These are phyloP conservation scores for Pseudogymnoascus sp. DNA, from an alignment of 2,329 filamentous ascomycete species.

Conservation along the genomic window DNA sequence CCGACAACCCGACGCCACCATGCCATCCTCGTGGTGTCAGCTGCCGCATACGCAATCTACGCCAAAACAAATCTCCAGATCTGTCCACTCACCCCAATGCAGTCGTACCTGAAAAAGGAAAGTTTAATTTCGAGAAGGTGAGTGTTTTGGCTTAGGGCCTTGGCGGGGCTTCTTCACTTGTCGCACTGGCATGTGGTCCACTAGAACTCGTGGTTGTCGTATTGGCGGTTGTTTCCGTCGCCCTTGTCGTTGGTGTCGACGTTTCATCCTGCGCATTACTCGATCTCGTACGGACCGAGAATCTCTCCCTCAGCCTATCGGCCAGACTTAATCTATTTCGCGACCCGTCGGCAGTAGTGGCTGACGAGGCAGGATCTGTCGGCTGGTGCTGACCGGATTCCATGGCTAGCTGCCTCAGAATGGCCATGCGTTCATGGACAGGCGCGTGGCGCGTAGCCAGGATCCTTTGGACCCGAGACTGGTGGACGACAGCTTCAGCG, in stretches of 20 bases:
- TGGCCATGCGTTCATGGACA: conserved; percentile 53
- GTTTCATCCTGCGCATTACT: not conserved
- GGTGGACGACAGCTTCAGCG: conserved; percentile 3
- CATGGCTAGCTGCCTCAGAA: conserved; percentile 42
- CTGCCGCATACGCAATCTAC: not conserved
- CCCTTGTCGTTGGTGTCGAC: not conserved
- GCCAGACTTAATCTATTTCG: not conserved
- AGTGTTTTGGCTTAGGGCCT: not conserved
- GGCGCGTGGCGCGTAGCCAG: conserved; percentile 46
- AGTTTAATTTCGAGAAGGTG: not conserved
- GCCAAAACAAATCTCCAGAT: not conserved
- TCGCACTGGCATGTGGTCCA: not conserved
- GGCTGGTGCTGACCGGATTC: conserved; percentile 18
- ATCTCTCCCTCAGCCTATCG: not conserved
- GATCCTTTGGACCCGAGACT: not conserved
- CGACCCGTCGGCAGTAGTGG: not conserved
- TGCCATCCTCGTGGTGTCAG: not conserved
- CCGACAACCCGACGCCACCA: not conserved
- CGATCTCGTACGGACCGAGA: not conserved
- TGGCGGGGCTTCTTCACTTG: not conserved
- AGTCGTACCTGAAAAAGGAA: conserved; percentile 3
- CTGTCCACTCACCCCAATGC: not conserved
- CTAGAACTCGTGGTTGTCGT: not conserved
- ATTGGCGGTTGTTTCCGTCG: conserved; percentile 2
- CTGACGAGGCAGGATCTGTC: not conserved